Base-by-base conservation (phyloP, 371 early-diverging fungal species). In the Mortierella sp. region DNA sequence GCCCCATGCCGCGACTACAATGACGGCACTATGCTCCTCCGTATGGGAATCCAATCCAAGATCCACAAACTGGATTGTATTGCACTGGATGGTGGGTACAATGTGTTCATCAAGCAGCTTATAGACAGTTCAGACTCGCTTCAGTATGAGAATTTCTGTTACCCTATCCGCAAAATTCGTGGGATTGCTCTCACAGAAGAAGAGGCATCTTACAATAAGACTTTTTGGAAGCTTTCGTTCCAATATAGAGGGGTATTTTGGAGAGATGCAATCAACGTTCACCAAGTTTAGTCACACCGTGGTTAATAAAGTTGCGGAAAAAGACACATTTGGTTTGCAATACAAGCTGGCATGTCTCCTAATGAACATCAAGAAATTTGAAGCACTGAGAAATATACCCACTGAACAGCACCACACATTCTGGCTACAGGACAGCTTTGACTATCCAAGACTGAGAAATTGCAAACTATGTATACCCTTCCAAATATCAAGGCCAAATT, bases 261-360 rank as follows among this genome's bases (percentile, higher is more conserved):
- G 71, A 24, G 65, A 70, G 35, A 68, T 68, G 68, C 68, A 68
- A 49, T 59, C 68, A 32, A 69, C 70, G 12, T 69, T 69, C 55
- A 52, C 70, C 62, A 69, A 62, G 70, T 62, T 69, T 62, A 69
- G 37, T 18, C 70, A 69, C 35, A n/a, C n/a, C n/a, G n/a, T n/a
- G n/a, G n/a, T n/a, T n/a, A n/a, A n/a, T n/a, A n/a, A n/a, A n/a
- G n/a, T n/a, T n/a, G n/a, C n/a, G n/a, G n/a, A n/a, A n/a, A n/a
- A n/a, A n/a, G 54, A 62, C n/a, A 62, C 63, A 16, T 69, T 69
- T 69, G 70, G 26, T 39, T 35, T 69, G 40, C 70, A 65, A 35
- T 65, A 37, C 55, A 65, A 65, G 65, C 65, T 65, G 32, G 28
- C 6, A 18, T 65, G 65, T 20, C 54, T 65, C 2, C 52, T 54